Percentiles rank a stretch among this genome's conserved stretches.
These are phyloP conservation scores for Drechslera avenae DNA, from an alignment of 2,329 filamentous ascomycete species.

Conservation along the genomic window DNA sequence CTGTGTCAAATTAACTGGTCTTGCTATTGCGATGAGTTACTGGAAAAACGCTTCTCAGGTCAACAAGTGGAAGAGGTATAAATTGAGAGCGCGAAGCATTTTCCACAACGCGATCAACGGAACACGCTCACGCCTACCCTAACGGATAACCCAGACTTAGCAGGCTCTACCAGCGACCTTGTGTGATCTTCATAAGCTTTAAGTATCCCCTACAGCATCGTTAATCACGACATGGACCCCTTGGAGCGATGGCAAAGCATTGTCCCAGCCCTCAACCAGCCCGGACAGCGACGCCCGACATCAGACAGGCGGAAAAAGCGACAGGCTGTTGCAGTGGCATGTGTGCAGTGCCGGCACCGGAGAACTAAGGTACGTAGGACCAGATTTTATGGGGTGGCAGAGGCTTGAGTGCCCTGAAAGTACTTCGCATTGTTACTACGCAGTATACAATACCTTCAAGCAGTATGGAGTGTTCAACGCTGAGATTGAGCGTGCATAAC, in stretches of 20 bases:
- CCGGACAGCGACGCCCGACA: conserved; percentile 23
- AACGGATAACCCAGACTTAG: no score
- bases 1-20: no score
- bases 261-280: conserved; percentile 30
- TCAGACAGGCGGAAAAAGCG: conserved; percentile 25
- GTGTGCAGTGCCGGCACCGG: conserved; percentile 29
- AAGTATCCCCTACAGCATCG: no score
- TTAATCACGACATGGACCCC: conserved; percentile 23
- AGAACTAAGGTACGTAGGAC: conserved; percentile 31
- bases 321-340: conserved; percentile 31
- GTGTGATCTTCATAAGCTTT: no score
- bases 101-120: no score
- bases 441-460: not conserved
- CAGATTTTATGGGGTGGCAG: not conserved
- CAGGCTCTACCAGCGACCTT: no score
- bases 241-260: conserved; percentile 32
- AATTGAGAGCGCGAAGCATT: no score
- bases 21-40: no score
- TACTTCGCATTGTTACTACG: not conserved
- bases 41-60: no score
- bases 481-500: not conserved
- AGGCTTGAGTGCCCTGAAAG: no score
- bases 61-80: no score
- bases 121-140: no score
- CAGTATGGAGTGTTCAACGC: not conserved